Evolutionary conservation across 2,329 filamentous ascomycete species (phyloP).

Genomic region (Blastomyces emzantsi): DNA sequence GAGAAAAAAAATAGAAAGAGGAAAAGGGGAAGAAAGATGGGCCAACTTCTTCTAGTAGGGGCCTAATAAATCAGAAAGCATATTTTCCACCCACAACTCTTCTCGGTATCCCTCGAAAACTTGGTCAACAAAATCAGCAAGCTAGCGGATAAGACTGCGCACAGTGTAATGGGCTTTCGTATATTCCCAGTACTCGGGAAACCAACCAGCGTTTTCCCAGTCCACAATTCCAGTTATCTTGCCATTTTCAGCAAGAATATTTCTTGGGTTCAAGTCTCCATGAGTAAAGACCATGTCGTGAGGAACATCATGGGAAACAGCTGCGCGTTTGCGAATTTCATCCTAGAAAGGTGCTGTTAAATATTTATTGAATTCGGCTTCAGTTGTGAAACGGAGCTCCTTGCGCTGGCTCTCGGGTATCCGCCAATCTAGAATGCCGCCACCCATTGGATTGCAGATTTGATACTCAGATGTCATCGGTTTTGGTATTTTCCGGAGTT

Average conservation of each 20-base stretch:
- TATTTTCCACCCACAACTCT: no score
- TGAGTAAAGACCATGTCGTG: conserved; percentile 25
- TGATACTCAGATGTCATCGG: neutral
- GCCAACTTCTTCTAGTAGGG: no score
- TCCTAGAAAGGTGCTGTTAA: conserved; percentile 14
- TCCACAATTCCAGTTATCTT: conserved; percentile 23
- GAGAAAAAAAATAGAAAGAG: no score
- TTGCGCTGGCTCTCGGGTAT: conserved; percentile 15
- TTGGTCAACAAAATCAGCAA: no score
- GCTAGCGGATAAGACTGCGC: no score
- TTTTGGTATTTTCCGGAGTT: conserved; percentile 11
- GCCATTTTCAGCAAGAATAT: conserved; percentile 23
- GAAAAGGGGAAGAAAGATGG: no score
- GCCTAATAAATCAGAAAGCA: no score
- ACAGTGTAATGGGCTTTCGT: conserved; percentile 22
- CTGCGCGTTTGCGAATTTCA: conserved; percentile 11
- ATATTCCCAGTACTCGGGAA: conserved; percentile 27
- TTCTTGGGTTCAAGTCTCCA: conserved; percentile 22
- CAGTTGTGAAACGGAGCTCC: conserved; percentile 13
- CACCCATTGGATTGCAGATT: conserved; percentile 17
- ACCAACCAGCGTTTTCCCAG: conserved; percentile 25
- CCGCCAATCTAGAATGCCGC: conserved; percentile 15
- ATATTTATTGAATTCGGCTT: conserved; percentile 16
- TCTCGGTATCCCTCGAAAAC: no score
- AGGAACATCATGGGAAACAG: conserved; percentile 11